phyloP scores from a whole-genome alignment of 768 basidiomycete genomes.

The Leccinum olivaceopallidum region DNA sequence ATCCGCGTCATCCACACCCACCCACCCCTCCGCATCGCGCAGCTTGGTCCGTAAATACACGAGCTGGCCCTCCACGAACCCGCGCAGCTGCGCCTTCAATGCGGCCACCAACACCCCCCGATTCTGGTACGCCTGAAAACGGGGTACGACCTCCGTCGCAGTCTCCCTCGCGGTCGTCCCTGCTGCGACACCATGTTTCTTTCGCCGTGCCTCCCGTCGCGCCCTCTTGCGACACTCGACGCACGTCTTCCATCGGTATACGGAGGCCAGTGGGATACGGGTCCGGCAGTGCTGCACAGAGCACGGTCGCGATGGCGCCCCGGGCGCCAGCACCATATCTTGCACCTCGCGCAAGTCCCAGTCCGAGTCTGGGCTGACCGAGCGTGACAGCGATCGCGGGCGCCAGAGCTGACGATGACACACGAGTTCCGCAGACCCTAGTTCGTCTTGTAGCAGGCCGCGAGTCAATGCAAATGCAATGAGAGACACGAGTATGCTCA shows the following conservation, averaged over 20 bases:
- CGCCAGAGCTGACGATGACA: constrained; percentile 7
- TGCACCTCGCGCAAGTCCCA: no score
- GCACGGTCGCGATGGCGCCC: constrained; percentile 38
- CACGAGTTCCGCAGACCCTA: neutral
- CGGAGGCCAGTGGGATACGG: constrained; percentile 36
- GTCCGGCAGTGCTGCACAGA: constrained; percentile 33
- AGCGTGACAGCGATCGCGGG: constrained; percentile 7
- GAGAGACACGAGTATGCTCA: constrained; percentile 14
- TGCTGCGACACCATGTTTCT: neutral
- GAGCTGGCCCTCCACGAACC: constrained; percentile 27
- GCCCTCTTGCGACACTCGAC: constrained; percentile 34
- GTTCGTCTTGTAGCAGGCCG: constrained; percentile 6
- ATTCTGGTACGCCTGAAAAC: constrained; percentile 25
- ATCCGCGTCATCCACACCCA: neutral
- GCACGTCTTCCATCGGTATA: constrained; percentile 45
- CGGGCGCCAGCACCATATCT: no score
- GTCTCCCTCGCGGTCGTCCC: neutral
- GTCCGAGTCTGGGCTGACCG: constrained; percentile 6
- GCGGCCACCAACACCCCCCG: constrained; percentile 12
- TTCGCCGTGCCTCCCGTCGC: constrained; percentile 9
- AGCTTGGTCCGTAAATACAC: constrained; percentile 24
- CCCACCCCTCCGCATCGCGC: neutral
- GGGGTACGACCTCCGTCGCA: constrained; percentile 8
- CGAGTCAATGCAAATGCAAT: constrained; percentile 13
- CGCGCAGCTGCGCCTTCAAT: constrained; percentile 18